A percentile compares a stretch with the other conserved stretches of the same genome.
phyloP scores from a whole-genome alignment of 2,329 filamentous ascomycete species.

The Exophiala dermatitidis region DNA sequence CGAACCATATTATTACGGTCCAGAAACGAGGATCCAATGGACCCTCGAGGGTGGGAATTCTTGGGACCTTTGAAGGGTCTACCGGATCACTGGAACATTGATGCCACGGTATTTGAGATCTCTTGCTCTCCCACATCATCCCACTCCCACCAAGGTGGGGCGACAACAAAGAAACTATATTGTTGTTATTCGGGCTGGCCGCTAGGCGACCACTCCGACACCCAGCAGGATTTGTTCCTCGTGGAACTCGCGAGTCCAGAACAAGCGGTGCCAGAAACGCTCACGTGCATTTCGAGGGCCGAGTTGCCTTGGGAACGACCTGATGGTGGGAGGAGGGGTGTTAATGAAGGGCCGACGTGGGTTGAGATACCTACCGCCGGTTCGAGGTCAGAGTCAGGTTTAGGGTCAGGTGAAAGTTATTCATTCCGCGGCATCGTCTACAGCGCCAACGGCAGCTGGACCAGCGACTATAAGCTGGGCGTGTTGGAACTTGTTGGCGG shows the following conservation, averaged over 20 bases:
- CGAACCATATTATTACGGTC: slow-evolving; percentile 21
- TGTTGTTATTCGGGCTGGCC: slow-evolving; percentile 27
- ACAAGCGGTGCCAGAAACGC: slow-evolving; percentile 10
- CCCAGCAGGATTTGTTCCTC: slow-evolving; percentile 25
- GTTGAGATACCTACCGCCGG: slow-evolving; percentile 7
- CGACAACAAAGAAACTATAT: slow-evolving; percentile 8
- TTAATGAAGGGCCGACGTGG: slow-evolving; percentile 26
- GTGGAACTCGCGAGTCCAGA: slow-evolving; percentile 17
- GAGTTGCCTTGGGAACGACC: slow-evolving; percentile 23
- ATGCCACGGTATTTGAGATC: slow-evolving; percentile 23
- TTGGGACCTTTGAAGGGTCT: slow-evolving; percentile 23
- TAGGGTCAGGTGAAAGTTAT: neutral
- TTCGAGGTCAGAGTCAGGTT: neutral
- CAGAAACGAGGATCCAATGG: slow-evolving; percentile 20
- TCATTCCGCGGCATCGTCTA: slow-evolving; percentile 25
- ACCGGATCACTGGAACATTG: slow-evolving; percentile 26
- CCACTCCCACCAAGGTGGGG: no score
- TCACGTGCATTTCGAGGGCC: slow-evolving; percentile 19
- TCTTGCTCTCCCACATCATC: no score
- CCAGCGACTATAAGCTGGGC: slow-evolving; percentile 24
- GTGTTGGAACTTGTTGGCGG: slow-evolving; percentile 16
- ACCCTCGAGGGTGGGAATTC: slow-evolving; percentile 20
- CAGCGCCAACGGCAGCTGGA: slow-evolving; percentile 26
- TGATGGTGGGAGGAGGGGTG: slow-evolving; percentile 20
- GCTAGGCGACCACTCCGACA: slow-evolving; percentile 22